Percentiles rank a stretch among this genome's conserved stretches.
Conservation (phyloP, 441 rosid species). For the Gossypium davidsonii region DNA sequence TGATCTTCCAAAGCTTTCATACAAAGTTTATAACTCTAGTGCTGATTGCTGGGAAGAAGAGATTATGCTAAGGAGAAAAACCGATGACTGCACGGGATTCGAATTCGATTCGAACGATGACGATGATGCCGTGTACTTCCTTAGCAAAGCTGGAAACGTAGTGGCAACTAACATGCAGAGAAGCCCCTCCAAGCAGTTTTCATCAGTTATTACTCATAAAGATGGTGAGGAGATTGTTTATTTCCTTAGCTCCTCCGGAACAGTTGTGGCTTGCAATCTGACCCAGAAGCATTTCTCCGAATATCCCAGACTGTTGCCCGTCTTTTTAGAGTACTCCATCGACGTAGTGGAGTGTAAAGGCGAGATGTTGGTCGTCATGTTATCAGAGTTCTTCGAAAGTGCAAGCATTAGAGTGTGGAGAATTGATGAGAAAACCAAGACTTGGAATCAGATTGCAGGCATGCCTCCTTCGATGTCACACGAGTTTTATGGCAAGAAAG, state of each 20-base stretch:
- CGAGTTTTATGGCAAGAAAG: conserved; percentile 66
- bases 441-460: conserved; percentile 62
- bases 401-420: conserved; percentile 79
- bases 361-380: conserved; percentile 52
- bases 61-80: conserved; percentile 29
- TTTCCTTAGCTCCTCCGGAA: conserved; percentile 68
- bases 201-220: conserved; percentile 52
- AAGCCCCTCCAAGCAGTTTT: conserved; percentile 82
- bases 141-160: conserved; percentile 69
- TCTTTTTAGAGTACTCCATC: conserved; percentile 62
- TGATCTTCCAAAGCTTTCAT: conserved; percentile 51
- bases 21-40: conserved; percentile 40
- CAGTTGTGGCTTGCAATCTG: conserved; percentile 60
- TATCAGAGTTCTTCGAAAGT: conserved; percentile 74
- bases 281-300: conserved; percentile 44
- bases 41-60: conserved; percentile 53
- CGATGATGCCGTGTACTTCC: conserved; percentile 61
- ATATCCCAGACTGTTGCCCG: conserved; percentile 67
- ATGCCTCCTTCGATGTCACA: conserved; percentile 86
- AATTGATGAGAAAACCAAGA: conserved; percentile 32
- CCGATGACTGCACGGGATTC: conserved; percentile 24
- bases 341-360: conserved; percentile 76
- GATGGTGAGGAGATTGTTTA: conserved; percentile 46
- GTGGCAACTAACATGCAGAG: conserved; percentile 65
- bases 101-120: conserved; percentile 26